Evolutionary conservation across 169 alveolate species (phyloP).

Genomic region (Plasmodium inui): DNA sequence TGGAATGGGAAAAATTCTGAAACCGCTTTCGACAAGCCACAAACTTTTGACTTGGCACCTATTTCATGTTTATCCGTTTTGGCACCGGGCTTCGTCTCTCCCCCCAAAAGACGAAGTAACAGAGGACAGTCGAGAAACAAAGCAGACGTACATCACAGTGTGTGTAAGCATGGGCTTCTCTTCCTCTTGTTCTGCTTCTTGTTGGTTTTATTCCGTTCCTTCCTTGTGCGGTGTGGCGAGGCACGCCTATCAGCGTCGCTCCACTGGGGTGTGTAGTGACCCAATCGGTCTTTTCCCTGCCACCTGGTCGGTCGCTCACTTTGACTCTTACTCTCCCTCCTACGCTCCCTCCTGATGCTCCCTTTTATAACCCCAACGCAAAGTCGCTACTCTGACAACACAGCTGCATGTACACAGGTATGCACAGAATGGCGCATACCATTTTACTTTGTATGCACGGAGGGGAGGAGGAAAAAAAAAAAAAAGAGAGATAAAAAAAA

Average conservation of each 20-base stretch:
- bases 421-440: neutral
- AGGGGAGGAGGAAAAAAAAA: neutral
- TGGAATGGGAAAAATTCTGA: neutral
- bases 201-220: neutral
- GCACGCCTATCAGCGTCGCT: neutral
- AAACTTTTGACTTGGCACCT: neutral
- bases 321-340: too few species aligned
- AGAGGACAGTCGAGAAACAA: neutral
- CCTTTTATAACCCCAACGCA: neutral
- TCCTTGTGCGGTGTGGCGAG: neutral
- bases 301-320: neutral
- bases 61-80: neutral
- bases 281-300: neutral
- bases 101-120: neutral
- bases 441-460: constrained; percentile 1
- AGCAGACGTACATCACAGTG: neutral
- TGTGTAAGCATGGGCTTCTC: neutral
- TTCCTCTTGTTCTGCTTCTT: neutral
- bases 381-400: neutral
- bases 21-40: neutral
- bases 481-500: neutral
- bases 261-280: neutral
- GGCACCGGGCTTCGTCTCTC: neutral
- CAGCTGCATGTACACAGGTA: neutral
- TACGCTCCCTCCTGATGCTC: neutral